A percentile compares a stretch with the other conserved stretches of the same genome.
Evolutionary conservation across 805 yeast genomes (phyloP).

Genomic region (Tetrapisispora arboricola): DNA sequence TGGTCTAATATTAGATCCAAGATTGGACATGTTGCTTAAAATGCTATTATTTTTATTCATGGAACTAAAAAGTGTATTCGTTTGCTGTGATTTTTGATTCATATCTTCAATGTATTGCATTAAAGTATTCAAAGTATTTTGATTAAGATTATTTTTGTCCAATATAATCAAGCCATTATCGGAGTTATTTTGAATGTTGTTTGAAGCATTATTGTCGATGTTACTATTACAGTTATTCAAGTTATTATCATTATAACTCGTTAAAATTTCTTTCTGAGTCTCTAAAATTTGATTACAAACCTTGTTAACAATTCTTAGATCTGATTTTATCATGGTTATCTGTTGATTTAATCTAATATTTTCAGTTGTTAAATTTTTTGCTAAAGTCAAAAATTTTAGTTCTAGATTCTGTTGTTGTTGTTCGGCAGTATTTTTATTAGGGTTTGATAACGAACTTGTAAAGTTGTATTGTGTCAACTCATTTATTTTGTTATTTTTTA

Average conservation of each 20-base stretch:
- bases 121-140: constrained; percentile 12
- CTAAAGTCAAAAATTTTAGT: constrained; percentile 17
- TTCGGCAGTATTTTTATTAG: background rate
- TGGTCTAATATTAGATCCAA: no score
- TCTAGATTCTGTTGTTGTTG: constrained; percentile 6
- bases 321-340: constrained; percentile 20
- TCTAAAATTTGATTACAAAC: constrained; percentile 23
- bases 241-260: constrained; percentile 4
- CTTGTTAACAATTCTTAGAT: constrained; percentile 17
- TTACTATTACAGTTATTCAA: constrained; percentile 2
- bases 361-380: constrained; percentile 23
- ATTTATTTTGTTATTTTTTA: background rate
- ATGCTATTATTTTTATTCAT: background rate
- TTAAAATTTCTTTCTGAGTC: constrained; percentile 15
- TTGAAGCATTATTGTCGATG: background rate
- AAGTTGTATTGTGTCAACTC: background rate
- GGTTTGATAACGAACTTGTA: background rate
- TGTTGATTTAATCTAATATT: constrained; percentile 25
- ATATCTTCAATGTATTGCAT: constrained; percentile 12
- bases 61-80: background rate
- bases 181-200: constrained; percentile 1
- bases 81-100: background rate
- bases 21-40: background rate
- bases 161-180: constrained; percentile 13
- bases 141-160: constrained; percentile 18